Base-by-base conservation (phyloP, 2,329 filamentous ascomycete species). In the Corynespora cassiicola region DNA sequence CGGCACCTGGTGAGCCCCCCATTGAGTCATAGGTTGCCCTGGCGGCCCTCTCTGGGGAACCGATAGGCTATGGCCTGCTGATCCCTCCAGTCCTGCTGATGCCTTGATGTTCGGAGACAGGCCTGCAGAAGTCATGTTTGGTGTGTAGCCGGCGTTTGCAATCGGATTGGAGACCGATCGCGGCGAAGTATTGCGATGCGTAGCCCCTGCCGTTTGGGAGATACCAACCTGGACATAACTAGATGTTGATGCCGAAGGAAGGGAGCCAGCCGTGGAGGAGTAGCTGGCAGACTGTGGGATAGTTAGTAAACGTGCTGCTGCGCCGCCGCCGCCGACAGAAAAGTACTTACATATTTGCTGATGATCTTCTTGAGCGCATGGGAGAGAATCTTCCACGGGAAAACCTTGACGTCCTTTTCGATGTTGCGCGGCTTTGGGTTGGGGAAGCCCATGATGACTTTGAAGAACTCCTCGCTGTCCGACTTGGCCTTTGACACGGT, bases 331-430 rank as follows among this genome's bases (percentile, higher is more conserved):
- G 25, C 20, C 2, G 19, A 11, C 20, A 33, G 20, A 25, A 11
- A 18, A 36, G 12, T 49, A 80, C 82, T 72, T 73, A 84, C 82
- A 70, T 97, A 99, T 86, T 99, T 99, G 60, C 89, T 86, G 65
- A 99, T 95, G 61, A 99, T 97, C 77, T 99, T 99, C 79, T 95
- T 95, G 52, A 99, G 78, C 0, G 94, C 92, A 44, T 84, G 81
- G 31, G 82, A 81, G 28, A 99, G 78, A 44, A 94, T 89, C 69
- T 90, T 94, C 94, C 94, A 99, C 4, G 90, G 87, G 63, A 97
- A 99, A 9, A 97, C 94, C 73, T 99, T 99, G 64, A 99, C 91
- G 61, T 97, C 92, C 74, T 99, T 99, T 75, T 97, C 94, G 51
- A 99, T 99, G 63, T 97, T 96, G 47, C 94, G 81, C 12, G 94